Base-by-base conservation (phyloP, 192 early-diverging fungal genomes). In the Dissophora ornata region DNA sequence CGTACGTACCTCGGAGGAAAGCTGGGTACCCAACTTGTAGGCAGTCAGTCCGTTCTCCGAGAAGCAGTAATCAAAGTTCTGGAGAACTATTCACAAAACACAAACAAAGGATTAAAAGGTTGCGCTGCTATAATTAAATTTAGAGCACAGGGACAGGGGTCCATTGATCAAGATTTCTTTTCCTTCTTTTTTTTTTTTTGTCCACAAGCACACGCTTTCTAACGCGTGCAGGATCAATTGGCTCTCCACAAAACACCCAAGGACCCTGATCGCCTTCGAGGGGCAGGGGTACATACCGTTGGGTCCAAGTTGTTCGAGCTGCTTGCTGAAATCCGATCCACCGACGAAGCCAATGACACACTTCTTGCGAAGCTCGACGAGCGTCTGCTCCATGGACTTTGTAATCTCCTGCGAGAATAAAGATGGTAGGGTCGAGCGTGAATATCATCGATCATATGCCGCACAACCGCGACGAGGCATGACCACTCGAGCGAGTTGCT, bases 31-130 rank as follows among this genome's bases (percentile, higher is more conserved):
- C 62, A 85, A 41, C 62, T 91, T 88, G 86, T 90, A 99, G 25
- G 97, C 96, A 18, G 94, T 97, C 60, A 99, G 86, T 13, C 97
- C 97, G 87, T 99, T 99, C 81, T 99, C 96, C 36, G 96, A 89
- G 81, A 99, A 99, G 79, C 90, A 93, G 81, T 86, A 99, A 80
- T 99, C 97, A 84, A 98, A 98, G 75, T 92, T 79, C 26, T 91
- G 80, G 19, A 97, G 53, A 34, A 90, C 93, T 95, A 79, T 29
- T 54, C 33, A n/a, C n/a, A n/a, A n/a, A n/a, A n/a, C n/a, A n/a
- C n/a, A n/a, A n/a, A n/a, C n/a, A n/a, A n/a, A n/a, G n/a, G n/a
- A 26, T 46, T 42, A 28, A 24, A 42, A 42, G 40, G 18, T 29
- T 21, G 61, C 44, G 55, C 63, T 56, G 47, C 36, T 28, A 63